Conservation (phyloP, 2,329 filamentous ascomycete genomes). For the Trematosphaeria pertusa region DNA sequence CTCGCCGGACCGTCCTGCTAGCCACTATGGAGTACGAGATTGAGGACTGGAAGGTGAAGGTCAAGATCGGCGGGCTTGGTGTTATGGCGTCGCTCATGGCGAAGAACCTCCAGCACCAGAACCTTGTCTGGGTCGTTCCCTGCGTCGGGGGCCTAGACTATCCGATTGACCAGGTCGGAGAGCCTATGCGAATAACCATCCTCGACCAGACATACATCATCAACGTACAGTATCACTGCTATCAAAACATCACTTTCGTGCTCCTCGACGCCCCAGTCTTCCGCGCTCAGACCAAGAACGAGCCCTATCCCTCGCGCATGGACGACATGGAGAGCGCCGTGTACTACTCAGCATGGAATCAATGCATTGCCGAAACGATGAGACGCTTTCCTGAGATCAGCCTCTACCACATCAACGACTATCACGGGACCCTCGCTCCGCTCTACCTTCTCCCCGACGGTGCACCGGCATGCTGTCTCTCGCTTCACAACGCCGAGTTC, state of each 20-base stretch:
- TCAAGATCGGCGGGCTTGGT: constrained; percentile 74
- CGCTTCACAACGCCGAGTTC: constrained; percentile 73
- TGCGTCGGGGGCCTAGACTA: constrained; percentile 69
- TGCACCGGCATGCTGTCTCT: constrained; percentile 68
- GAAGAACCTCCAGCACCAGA: constrained; percentile 68
- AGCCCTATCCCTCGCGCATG: constrained; percentile 73
- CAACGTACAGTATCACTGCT: constrained; percentile 67
- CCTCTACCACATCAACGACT: constrained; percentile 71
- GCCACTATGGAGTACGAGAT: constrained; percentile 78
- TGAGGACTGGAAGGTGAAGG: constrained; percentile 72
- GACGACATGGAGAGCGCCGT: constrained; percentile 72
- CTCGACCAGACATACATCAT: constrained; percentile 67
- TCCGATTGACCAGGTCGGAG: constrained; percentile 63
- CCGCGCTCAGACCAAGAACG: constrained; percentile 66
- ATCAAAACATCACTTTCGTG: constrained; percentile 72
- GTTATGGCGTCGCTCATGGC: constrained; percentile 76
- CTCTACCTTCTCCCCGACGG: constrained; percentile 69
- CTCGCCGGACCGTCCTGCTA: constrained; percentile 65
- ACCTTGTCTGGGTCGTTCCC: constrained; percentile 64
- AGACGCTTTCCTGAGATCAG: constrained; percentile 66
- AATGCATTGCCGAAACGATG: constrained; percentile 70
- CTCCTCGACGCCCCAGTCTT: constrained; percentile 72
- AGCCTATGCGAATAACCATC: constrained; percentile 68
- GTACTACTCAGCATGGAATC: constrained; percentile 74
- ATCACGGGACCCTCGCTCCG: constrained; percentile 68